These are phyloP conservation scores for Trichothecium sympodiale DNA, from an alignment of 2,329 filamentous ascomycete genomes.

Conservation along the genomic window DNA sequence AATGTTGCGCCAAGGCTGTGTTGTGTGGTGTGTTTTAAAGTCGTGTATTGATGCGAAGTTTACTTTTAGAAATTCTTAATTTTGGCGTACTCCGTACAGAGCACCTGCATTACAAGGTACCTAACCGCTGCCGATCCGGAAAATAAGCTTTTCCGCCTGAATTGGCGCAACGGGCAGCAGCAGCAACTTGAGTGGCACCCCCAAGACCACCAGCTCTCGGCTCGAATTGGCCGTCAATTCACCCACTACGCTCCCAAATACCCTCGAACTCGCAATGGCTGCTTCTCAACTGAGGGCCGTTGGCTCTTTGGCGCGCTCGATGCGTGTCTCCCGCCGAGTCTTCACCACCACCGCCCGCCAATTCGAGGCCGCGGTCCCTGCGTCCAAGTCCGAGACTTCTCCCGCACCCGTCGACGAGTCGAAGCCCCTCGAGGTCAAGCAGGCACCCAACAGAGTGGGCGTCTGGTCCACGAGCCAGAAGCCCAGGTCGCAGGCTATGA, in stretches of 20 bases:
- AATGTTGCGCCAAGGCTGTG: constrained; percentile 7
- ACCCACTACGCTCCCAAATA: constrained; percentile 8
- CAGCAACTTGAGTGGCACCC: not conserved
- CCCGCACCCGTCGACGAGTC: constrained; percentile 31
- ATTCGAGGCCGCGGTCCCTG: constrained; percentile 30
- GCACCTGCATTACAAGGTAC: too few relatives aligned
- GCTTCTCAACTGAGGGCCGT: constrained; percentile 35
- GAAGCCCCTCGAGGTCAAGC: constrained; percentile 42
- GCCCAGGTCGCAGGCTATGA: constrained; percentile 74
- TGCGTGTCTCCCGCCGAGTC: constrained; percentile 31
- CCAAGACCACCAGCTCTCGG: constrained; percentile 17
- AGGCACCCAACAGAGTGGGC: constrained; percentile 75
- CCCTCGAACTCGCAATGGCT: constrained; percentile 27
- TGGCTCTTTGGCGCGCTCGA: constrained; percentile 30
- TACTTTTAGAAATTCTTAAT: too few relatives aligned
- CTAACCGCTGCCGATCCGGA: too few relatives aligned
- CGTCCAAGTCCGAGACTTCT: constrained; percentile 23
- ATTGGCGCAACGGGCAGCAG: too few relatives aligned
- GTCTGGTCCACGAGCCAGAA: constrained; percentile 84
- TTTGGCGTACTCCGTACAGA: too few relatives aligned
- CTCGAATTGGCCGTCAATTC: constrained; percentile 13
- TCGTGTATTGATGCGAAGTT: too few relatives aligned
- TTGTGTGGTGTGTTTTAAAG: constrained; percentile 5
- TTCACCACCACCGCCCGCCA: constrained; percentile 37
- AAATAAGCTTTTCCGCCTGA: too few relatives aligned